phyloP scores from a whole-genome alignment of 164 flowering plant genomes.

The Tetracentron sinense region DNA sequence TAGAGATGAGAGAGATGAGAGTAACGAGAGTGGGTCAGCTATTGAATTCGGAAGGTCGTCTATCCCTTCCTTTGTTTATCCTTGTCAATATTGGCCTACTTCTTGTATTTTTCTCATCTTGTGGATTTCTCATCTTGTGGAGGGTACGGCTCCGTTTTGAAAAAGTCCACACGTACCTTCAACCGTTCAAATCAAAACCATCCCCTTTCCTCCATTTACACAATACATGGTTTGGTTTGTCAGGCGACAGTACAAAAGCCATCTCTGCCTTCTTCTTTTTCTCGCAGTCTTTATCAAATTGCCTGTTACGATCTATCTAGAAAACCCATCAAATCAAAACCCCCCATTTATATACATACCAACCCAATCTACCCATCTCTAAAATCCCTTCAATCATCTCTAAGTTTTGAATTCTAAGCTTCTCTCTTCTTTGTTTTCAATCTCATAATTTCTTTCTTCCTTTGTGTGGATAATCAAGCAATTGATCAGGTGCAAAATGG shows the following conservation, averaged over 20 bases:
- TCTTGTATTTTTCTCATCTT: not conserved
- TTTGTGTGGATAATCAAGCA: too few relatives aligned
- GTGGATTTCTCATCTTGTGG: not conserved
- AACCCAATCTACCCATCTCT: not conserved
- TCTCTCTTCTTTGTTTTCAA: not conserved
- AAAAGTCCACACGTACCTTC: not conserved
- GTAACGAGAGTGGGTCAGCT: too few relatives aligned
- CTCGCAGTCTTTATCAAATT: not conserved
- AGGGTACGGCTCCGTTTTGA: not conserved
- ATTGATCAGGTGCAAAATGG: constrained; percentile 13
- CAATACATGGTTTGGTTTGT: too few relatives aligned
- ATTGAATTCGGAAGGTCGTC: too few relatives aligned
- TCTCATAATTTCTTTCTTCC: not conserved
- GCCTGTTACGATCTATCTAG: not conserved
- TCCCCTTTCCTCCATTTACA: too few relatives aligned
- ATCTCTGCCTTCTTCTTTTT: not conserved
- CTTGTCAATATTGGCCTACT: not conserved
- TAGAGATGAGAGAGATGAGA: too few relatives aligned
- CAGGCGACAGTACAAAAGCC: too few relatives aligned
- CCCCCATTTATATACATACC: not conserved
- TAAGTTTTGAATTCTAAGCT: not conserved
- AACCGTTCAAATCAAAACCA: not conserved
- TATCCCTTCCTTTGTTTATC: too few relatives aligned
- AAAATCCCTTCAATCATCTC: not conserved
- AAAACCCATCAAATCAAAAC: not conserved